Percentiles rank a stretch among this genome's conserved stretches.
Evolutionary conservation across 352 stramenopile species (phyloP).

Genomic region (Globisporangium cederbergense): DNA sequence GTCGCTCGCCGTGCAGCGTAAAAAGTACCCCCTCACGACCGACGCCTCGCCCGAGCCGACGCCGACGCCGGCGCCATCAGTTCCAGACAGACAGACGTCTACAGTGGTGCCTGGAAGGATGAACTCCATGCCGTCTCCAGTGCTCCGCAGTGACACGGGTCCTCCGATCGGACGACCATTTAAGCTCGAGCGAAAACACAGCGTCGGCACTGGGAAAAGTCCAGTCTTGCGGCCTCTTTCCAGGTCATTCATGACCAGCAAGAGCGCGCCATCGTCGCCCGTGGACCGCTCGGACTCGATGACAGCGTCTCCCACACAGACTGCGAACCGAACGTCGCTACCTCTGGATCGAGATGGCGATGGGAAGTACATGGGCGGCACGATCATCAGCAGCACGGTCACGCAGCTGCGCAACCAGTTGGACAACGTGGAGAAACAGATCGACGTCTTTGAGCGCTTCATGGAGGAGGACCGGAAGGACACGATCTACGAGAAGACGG

Average conservation of each 20-base stretch:
- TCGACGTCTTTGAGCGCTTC: conserved; percentile 86
- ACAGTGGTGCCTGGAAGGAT: not conserved
- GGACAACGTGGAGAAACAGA: conserved; percentile 88
- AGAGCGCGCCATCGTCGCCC: conserved; percentile 51
- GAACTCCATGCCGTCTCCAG: conserved; percentile 6
- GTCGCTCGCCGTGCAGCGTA: conserved; percentile 70
- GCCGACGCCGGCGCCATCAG: conserved; percentile 1
- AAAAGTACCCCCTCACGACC: conserved; percentile 53
- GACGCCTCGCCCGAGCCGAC: conserved; percentile 19
- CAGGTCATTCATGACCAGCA: conserved; percentile 25
- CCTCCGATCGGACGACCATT: not conserved
- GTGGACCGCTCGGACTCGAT: conserved; percentile 30
- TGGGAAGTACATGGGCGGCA: conserved; percentile 25
- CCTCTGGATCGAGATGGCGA: conserved; percentile 15
- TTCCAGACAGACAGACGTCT: conserved; percentile 1
- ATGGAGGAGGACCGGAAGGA: conserved; percentile 87
- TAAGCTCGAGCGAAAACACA: conserved; percentile 13
- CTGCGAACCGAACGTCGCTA: conserved; percentile 17
- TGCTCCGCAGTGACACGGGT: conserved; percentile 13
- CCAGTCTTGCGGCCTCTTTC: conserved; percentile 10
- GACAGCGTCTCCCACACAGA: conserved; percentile 12
- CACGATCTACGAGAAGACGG: conserved; percentile 80
- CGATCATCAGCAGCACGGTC: conserved; percentile 67
- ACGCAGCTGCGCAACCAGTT: conserved; percentile 77
- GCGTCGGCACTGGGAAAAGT: conserved; percentile 11